Conservation (phyloP, 2,329 filamentous ascomycete genomes). For the Colletotrichum melonis region DNA sequence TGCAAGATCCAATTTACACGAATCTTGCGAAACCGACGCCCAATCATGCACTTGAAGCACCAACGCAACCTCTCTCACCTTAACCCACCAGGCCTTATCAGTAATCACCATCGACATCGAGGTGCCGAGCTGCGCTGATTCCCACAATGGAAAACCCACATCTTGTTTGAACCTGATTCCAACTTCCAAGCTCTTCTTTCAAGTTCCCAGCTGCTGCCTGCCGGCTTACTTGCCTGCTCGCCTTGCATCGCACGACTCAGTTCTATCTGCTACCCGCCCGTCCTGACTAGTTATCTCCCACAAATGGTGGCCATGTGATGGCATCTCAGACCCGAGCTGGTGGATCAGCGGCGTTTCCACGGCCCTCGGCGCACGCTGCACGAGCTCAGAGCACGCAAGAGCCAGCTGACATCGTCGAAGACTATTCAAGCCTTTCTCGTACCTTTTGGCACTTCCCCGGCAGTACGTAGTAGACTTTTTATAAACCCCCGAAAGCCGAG, state of each 20-base stretch:
- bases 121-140: background rate
- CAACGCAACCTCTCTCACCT: too few species aligned
- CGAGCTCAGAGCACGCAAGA: slow-evolving; percentile 7
- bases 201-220: background rate
- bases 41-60: background rate
- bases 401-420: background rate
- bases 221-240: background rate
- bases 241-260: slow-evolving; percentile 19
- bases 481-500: background rate
- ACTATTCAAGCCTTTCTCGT: background rate
- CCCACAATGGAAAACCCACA: slow-evolving; percentile 4
- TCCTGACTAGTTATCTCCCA: slow-evolving; percentile 29
- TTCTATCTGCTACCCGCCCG: slow-evolving; percentile 18
- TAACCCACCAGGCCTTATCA: background rate
- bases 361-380: slow-evolving; percentile 1
- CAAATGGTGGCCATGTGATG: slow-evolving; percentile 30
- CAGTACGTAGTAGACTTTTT: background rate
- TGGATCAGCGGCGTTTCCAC: slow-evolving; percentile 29
- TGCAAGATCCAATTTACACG: background rate
- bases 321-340: slow-evolving; percentile 33
- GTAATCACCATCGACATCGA: background rate
- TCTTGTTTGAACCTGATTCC: background rate
- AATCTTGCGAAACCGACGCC: background rate
- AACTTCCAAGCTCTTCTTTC: background rate
- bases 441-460: background rate